Base-by-base conservation (phyloP, 2,329 filamentous ascomycete genomes). In the Penicillium griseofulvum region DNA sequence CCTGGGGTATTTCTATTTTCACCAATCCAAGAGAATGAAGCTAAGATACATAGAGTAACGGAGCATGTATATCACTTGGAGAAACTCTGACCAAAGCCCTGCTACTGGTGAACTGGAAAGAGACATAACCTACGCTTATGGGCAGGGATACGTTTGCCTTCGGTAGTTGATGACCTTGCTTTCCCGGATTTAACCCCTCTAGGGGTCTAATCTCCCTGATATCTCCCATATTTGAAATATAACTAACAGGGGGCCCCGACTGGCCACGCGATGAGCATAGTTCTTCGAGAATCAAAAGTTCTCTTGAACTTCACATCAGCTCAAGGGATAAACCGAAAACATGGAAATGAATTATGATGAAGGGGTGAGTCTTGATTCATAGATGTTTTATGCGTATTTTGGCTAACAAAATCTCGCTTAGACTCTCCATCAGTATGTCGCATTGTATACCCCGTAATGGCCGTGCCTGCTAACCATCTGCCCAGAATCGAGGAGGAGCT, bases 341-440 rank as follows among this genome's bases (percentile, higher is more conserved):
- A 80, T 80, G 77, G 76, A 79, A 72, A 78, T 78, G 74, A 78
- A 78, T 59, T 74, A 78, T 58, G 72, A 77, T 71, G 74, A 75
- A 59, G 62, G 63, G 52, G 74, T 73, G 61, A 54, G 71, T 65
- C 9, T 11, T 28, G 17, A 10, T 12, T 33, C 16, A 2, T 10
- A 8, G 19, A 3, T 26, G 39, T 48, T 19, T 5, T n/a, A 28
- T 6, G 31, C 14, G 2, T 34, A 5, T 7, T 10, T 37, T 52
- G 24, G 55, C 31, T 49, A 42, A 49, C 41, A 46, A 46, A 5
- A 9, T 11, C 0, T 48, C 5, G 2, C 10, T 45, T 14, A 70
- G 63, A 58, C 59, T 34, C 61, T 67, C 36, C 61, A 56, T 52
- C 64, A 60, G 65, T 69, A 57, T 45, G 64, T 60, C 7, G 16